Evolutionary conservation across 2,329 filamentous ascomycete genomes (phyloP).

Genomic region (Geosmithia putterillii): DNA sequence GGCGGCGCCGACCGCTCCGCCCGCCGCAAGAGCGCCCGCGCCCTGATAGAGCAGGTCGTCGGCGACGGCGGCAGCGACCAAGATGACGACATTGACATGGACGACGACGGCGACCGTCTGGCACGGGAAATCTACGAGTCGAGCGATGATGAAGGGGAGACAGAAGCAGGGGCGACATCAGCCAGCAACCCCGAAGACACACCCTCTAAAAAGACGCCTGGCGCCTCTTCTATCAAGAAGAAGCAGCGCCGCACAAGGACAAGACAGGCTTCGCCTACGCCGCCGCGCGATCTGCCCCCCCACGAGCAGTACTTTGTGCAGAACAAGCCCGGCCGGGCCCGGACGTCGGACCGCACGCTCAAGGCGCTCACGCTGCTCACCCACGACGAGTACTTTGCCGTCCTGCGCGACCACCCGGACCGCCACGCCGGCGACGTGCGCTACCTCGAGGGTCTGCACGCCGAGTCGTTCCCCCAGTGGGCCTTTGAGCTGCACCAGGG

Average conservation of each 20-base stretch:
- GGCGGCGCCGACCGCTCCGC: conserved; percentile 64
- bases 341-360: conserved; percentile 80
- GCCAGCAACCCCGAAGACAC: conserved; percentile 21
- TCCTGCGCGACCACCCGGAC: conserved; percentile 50
- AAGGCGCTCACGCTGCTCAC: conserved; percentile 64
- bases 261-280: conserved; percentile 69
- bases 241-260: too few species aligned
- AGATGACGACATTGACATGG: conserved; percentile 56
- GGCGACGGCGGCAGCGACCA: conserved; percentile 40
- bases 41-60: conserved; percentile 60
- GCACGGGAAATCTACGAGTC: conserved; percentile 56
- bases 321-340: conserved; percentile 67
- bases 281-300: conserved; percentile 68
- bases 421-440: conserved; percentile 58
- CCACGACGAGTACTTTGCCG: conserved; percentile 80
- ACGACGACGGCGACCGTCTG: conserved; percentile 53
- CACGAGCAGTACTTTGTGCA: conserved; percentile 93
- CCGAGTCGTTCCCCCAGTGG: conserved; percentile 83
- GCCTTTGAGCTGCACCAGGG: conserved; percentile 75
- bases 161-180: conserved; percentile 12
- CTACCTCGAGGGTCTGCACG: conserved; percentile 63
- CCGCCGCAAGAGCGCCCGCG: conserved; percentile 69
- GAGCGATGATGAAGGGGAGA: conserved; percentile 36
- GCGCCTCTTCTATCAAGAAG: too few species aligned
- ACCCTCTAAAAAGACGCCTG: conserved; percentile 27